Evolutionary conservation across 345 rosid genomes (phyloP).

Genomic region (Dimocarpus longan): DNA sequence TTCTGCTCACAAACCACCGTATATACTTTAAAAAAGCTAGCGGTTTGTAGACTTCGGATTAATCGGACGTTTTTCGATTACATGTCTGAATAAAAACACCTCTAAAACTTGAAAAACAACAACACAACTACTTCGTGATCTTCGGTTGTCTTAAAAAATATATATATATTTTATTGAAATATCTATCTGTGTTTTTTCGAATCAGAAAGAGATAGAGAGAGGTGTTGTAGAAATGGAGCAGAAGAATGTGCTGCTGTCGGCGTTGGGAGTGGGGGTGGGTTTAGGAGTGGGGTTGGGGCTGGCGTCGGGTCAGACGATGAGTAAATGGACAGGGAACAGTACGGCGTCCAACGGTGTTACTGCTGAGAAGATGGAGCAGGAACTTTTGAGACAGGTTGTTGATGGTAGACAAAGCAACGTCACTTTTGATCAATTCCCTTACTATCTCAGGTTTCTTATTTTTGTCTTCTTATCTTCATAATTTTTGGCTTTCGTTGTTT

Average conservation of each 20-base stretch:
- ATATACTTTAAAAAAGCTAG: background rate
- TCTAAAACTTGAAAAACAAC: background rate
- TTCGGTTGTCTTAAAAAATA: background rate
- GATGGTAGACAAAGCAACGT: slow-evolving; percentile 69
- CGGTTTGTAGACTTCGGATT: background rate
- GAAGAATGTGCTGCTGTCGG: slow-evolving; percentile 53
- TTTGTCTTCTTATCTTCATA: background rate
- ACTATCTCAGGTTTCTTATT: slow-evolving; percentile 56
- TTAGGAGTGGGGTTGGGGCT: slow-evolving; percentile 61
- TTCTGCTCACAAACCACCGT: background rate
- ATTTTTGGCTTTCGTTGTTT: background rate
- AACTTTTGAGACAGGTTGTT: slow-evolving; percentile 49
- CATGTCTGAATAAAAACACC: background rate
- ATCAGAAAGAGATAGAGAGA: background rate
- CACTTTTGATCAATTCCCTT: slow-evolving; percentile 71
- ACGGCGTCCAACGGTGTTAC: slow-evolving; percentile 30
- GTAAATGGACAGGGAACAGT: slow-evolving; percentile 49
- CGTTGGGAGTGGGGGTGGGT: slow-evolving; percentile 64
- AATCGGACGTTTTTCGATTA: background rate
- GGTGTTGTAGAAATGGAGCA: slow-evolving; percentile 45
- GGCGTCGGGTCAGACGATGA: slow-evolving; percentile 56
- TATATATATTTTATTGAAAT: background rate
- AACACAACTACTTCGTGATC: background rate
- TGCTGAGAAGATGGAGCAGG: slow-evolving; percentile 52
- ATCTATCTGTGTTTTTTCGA: background rate